Evolutionary conservation across 1,139 yeast genomes (phyloP).

Genomic region (Pichia terricola): DNA sequence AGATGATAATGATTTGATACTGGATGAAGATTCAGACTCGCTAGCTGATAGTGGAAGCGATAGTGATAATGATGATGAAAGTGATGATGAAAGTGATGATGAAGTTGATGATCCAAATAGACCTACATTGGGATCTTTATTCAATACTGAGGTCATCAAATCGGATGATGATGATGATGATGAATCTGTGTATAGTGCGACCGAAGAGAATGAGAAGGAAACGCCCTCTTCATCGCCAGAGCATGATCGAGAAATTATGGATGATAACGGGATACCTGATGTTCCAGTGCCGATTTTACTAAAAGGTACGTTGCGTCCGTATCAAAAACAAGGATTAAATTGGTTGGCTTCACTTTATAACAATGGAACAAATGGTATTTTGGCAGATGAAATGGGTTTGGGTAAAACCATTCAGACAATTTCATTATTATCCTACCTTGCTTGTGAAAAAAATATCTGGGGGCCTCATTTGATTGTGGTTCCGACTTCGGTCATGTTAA

Average conservation of each 20-base stretch:
- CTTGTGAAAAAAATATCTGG: slow-evolving; percentile 92
- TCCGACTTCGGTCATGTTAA: slow-evolving; percentile 96
- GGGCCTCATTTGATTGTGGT: slow-evolving; percentile 96
- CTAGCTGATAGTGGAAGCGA: slow-evolving; percentile 2
- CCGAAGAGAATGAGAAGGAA: slow-evolving; percentile 14
- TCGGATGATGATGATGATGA: slow-evolving; percentile 25
- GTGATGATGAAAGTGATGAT: slow-evolving; percentile 18
- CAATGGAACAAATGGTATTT: slow-evolving; percentile 87
- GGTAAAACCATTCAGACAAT: slow-evolving; percentile 94
- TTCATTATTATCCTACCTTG: slow-evolving; percentile 73
- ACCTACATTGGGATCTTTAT: slow-evolving; percentile 21
- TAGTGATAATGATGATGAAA: slow-evolving; percentile 11
- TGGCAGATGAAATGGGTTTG: slow-evolving; percentile 98
- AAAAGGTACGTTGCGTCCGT: slow-evolving; percentile 78
- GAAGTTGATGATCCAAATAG: background rate
- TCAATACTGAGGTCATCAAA: slow-evolving; percentile 14
- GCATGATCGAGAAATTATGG: slow-evolving; percentile 9
- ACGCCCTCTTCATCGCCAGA: slow-evolving; percentile 24
- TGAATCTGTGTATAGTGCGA: slow-evolving; percentile 23
- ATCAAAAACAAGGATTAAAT: slow-evolving; percentile 92
- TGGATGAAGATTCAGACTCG: slow-evolving; percentile 17
- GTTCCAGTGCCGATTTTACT: slow-evolving; percentile 63
- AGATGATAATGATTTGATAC: slow-evolving; percentile 13
- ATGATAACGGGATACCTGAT: slow-evolving; percentile 40
- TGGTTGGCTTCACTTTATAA: slow-evolving; percentile 95